Percentiles rank a stretch among this genome's conserved stretches.
Evolutionary conservation across 345 rosid species (phyloP).

Genomic region (Reutealis trisperma): DNA sequence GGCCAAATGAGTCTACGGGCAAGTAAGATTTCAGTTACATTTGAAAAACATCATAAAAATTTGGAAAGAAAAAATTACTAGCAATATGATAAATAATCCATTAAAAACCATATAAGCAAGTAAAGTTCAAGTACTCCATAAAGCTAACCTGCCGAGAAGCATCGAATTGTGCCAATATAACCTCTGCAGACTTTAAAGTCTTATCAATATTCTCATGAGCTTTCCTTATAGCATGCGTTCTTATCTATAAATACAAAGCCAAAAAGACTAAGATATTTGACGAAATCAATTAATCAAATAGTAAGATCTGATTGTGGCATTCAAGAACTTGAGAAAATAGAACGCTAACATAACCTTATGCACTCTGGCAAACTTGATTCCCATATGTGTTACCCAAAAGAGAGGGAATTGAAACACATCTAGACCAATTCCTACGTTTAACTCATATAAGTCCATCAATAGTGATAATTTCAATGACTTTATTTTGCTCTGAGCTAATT

Average conservation of each 20-base stretch:
- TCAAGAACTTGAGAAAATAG: background rate
- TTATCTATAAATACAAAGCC: slow-evolving; percentile 53
- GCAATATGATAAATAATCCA: background rate
- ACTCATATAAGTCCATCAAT: background rate
- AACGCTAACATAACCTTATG: background rate
- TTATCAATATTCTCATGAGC: slow-evolving; percentile 97
- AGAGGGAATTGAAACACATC: background rate
- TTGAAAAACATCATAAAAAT: background rate
- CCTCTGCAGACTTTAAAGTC: slow-evolving; percentile 89
- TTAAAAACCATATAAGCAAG: background rate
- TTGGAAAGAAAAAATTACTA: background rate
- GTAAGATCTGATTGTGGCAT: background rate
- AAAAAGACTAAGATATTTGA: background rate
- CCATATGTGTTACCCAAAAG: background rate
- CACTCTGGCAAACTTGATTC: background rate
- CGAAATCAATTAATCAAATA: background rate
- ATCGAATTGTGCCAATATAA: slow-evolving; percentile 77
- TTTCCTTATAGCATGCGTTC: slow-evolving; percentile 91
- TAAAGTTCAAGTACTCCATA: background rate
- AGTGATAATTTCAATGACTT: background rate
- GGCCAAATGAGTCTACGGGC: background rate
- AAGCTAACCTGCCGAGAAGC: slow-evolving; percentile 76
- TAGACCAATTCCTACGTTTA: background rate
- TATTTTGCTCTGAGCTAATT: background rate
- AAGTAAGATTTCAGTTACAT: background rate